Evolutionary conservation across 1,284 basidiomycete genomes (phyloP).

Genomic region (Heterobasidion parviporum): DNA sequence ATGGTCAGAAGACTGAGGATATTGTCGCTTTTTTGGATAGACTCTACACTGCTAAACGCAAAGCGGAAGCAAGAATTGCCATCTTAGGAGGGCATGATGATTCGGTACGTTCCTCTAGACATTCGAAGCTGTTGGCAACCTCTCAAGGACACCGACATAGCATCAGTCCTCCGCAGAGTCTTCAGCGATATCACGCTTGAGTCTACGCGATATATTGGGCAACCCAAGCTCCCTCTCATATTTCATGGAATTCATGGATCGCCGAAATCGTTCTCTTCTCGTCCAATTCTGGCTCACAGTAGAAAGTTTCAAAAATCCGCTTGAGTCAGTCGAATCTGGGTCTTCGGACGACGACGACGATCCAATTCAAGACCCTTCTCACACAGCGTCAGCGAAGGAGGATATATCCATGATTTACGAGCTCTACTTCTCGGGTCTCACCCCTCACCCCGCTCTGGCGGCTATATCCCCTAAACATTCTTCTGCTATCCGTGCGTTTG

Average conservation of each 20-base stretch:
- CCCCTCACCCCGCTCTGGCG: slow-evolving; percentile 50
- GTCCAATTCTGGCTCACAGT: slow-evolving; percentile 98
- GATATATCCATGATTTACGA: slow-evolving; percentile 85
- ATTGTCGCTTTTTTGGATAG: slow-evolving; percentile 83
- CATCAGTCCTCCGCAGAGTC: slow-evolving; percentile 16
- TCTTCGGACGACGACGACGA: slow-evolving; percentile 64
- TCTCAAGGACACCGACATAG: background rate
- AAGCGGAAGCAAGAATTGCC: slow-evolving; percentile 79
- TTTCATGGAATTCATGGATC: slow-evolving; percentile 98
- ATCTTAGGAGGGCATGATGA: slow-evolving; percentile 67
- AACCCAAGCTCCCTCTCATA: slow-evolving; percentile 89
- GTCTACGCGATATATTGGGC: slow-evolving; percentile 70
- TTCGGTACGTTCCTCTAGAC: slow-evolving; percentile 33
- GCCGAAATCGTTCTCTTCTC: slow-evolving; percentile 73
- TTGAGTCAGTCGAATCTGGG: slow-evolving; percentile 75
- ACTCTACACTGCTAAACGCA: slow-evolving; percentile 80
- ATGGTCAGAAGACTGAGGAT: slow-evolving; percentile 75
- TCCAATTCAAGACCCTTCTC: slow-evolving; percentile 48
- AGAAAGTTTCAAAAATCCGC: slow-evolving; percentile 93
- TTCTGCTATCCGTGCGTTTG: slow-evolving; percentile 63
- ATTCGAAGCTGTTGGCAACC: background rate
- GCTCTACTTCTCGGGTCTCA: slow-evolving; percentile 69
- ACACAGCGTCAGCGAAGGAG: slow-evolving; percentile 61
- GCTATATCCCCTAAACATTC: slow-evolving; percentile 66
- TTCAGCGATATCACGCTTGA: slow-evolving; percentile 19